A percentile compares a stretch with the other conserved stretches of the same genome.
Conservation (phyloP, 306 rosid species). For the Mimosa pudica region DNA sequence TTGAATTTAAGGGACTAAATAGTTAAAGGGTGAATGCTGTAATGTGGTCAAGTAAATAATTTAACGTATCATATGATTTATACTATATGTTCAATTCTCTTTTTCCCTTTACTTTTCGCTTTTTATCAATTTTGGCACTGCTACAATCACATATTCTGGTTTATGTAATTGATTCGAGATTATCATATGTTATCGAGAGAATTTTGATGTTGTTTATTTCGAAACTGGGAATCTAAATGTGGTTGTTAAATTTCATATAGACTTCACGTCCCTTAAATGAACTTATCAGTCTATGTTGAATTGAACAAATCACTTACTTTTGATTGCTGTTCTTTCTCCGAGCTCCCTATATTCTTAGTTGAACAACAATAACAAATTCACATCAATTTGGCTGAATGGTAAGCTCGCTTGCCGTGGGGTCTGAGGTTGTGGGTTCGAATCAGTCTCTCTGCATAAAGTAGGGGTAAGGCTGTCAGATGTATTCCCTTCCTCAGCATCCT, state of each 20-base stretch:
- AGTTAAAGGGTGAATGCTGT: conserved; percentile 14
- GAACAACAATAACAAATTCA: not conserved
- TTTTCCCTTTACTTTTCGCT: not conserved
- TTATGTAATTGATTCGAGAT: conserved; percentile 27
- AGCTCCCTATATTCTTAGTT: not conserved
- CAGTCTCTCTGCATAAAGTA: too few species aligned
- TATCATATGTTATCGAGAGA: conserved; percentile 19
- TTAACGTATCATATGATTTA: not conserved
- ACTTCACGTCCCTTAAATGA: not conserved
- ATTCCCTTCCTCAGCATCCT: too few species aligned
- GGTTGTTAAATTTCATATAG: not conserved
- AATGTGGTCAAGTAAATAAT: not conserved
- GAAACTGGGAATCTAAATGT: not conserved
- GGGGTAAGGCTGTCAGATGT: too few species aligned
- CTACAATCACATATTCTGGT: conserved; percentile 18
- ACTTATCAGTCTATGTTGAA: not conserved
- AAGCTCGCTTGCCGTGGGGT: too few species aligned
- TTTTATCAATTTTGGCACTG: conserved; percentile 8
- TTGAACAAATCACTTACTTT: not conserved
- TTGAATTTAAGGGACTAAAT: conserved; percentile 22
- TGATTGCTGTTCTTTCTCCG: not conserved
- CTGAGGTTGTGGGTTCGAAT: too few species aligned
- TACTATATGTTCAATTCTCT: conserved; percentile 2
- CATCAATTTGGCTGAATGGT: not conserved
- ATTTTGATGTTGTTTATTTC: not conserved